Conservation (phyloP, 495 filamentous ascomycete species). For the Penicillium fimorum region DNA sequence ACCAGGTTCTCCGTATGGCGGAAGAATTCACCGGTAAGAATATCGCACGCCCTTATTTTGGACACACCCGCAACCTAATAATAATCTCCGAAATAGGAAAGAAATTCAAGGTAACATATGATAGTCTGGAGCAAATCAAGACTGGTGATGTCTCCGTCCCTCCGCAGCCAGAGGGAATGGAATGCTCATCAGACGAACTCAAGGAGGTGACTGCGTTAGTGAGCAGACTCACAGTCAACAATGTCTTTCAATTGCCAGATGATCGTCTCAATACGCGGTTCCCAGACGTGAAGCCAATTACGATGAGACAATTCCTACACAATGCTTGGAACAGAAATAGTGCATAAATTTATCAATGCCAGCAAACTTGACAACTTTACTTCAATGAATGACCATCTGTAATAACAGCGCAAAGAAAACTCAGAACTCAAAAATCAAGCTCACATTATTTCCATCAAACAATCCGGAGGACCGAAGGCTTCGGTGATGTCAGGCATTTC, state of each 20-base stretch:
- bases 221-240: slow-evolving; percentile 32
- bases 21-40: slow-evolving; percentile 48
- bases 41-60: neutral
- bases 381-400: neutral
- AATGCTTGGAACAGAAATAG: slow-evolving; percentile 22
- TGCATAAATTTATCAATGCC: neutral
- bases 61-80: neutral
- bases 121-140: slow-evolving; percentile 46
- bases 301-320: slow-evolving; percentile 29
- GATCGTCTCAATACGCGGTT: slow-evolving; percentile 28
- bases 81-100: slow-evolving; percentile 29
- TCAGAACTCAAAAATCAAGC: neutral
- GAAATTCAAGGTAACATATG: slow-evolving; percentile 51
- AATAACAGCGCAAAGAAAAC: neutral
- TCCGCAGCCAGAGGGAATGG: slow-evolving; percentile 25
- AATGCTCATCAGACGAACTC: slow-evolving; percentile 28
- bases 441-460: slow-evolving; percentile 1
- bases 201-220: slow-evolving; percentile 33
- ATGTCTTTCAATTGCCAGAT: slow-evolving; percentile 34
- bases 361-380: neutral
- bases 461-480: neutral
- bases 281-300: slow-evolving; percentile 29
- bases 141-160: slow-evolving; percentile 49
- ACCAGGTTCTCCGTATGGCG: slow-evolving; percentile 43
- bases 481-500: neutral